These are phyloP conservation scores for Tulasnella calospora DNA, from an alignment of 768 basidiomycete genomes.

Conservation along the genomic window DNA sequence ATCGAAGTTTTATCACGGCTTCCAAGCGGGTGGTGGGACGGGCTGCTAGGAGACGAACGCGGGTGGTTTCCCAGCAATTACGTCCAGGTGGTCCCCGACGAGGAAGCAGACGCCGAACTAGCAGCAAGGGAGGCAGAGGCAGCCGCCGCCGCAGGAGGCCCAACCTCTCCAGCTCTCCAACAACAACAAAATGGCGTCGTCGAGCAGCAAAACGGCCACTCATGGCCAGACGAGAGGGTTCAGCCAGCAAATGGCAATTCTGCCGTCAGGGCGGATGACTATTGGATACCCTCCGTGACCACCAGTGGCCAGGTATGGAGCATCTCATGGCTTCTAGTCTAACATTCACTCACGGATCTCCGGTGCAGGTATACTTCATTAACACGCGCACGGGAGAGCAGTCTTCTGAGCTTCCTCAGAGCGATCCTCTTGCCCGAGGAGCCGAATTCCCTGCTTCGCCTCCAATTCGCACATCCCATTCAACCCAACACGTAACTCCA, in stretches of 20 bases:
- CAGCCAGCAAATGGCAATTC: background rate
- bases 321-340: background rate
- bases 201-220: slow-evolving; percentile 13
- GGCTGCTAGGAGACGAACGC: slow-evolving; percentile 77
- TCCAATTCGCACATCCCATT: background rate
- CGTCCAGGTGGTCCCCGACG: slow-evolving; percentile 70
- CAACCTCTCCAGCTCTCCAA: slow-evolving; percentile 34
- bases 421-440: background rate
- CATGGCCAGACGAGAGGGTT: background rate
- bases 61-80: slow-evolving; percentile 98
- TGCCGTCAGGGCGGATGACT: slow-evolving; percentile 47
- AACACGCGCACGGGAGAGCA: slow-evolving; percentile 57
- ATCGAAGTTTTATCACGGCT: slow-evolving; percentile 91
- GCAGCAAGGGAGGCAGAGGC: slow-evolving; percentile 40
- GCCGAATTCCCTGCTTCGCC: slow-evolving; percentile 9
- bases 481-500: background rate
- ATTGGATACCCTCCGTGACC: slow-evolving; percentile 87
- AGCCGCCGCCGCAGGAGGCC: slow-evolving; percentile 52
- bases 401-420: slow-evolving; percentile 20
- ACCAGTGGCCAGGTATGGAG: slow-evolving; percentile 66
- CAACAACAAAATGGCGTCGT: background rate
- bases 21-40: slow-evolving; percentile 98
- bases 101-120: slow-evolving; percentile 66
- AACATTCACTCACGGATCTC: background rate
- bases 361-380: slow-evolving; percentile 79